These are phyloP conservation scores for Iberis pinnata DNA, from an alignment of 345 rosid genomes.

Conservation along the genomic window DNA sequence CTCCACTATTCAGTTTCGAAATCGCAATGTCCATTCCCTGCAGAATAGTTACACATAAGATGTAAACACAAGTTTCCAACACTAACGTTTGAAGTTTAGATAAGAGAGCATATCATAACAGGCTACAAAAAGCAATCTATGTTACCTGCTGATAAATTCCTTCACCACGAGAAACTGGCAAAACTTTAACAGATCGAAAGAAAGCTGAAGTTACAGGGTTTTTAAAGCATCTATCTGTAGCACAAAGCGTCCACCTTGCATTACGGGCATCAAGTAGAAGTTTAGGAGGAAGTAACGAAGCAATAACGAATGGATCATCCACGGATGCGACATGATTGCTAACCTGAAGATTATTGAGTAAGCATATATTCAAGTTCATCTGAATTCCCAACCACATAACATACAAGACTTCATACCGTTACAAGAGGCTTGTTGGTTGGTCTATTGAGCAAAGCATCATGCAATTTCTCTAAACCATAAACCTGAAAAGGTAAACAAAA, in stretches of 20 bases:
- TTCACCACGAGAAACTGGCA: slow-evolving; percentile 90
- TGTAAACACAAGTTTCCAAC: background rate
- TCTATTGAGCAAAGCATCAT: slow-evolving; percentile 73
- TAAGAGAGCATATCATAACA: background rate
- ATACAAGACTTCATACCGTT: slow-evolving; percentile 46
- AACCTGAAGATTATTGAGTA: slow-evolving; percentile 38
- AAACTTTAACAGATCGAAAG: slow-evolving; percentile 76
- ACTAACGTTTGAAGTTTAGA: background rate
- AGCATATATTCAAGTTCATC: slow-evolving; percentile 2
- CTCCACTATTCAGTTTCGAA: slow-evolving; percentile 76
- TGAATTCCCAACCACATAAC: slow-evolving; percentile 9
- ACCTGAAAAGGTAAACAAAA: slow-evolving; percentile 39
- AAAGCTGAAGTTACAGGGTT: slow-evolving; percentile 87
- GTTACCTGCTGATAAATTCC: slow-evolving; percentile 92
- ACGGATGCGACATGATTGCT: slow-evolving; percentile 97
- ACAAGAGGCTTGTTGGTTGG: slow-evolving; percentile 70
- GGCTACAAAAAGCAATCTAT: background rate
- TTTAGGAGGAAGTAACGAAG: slow-evolving; percentile 77
- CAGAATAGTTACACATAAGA: background rate
- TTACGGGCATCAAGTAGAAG: slow-evolving; percentile 80
- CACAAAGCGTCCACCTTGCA: slow-evolving; percentile 95
- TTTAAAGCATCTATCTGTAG: slow-evolving; percentile 80
- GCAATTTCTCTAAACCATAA: slow-evolving; percentile 84
- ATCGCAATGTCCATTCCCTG: slow-evolving; percentile 99
- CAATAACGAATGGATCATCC: slow-evolving; percentile 90